These are phyloP conservation scores for Ophiocytium majus DNA, from an alignment of 352 stramenopile genomes.

Conservation along the genomic window DNA sequence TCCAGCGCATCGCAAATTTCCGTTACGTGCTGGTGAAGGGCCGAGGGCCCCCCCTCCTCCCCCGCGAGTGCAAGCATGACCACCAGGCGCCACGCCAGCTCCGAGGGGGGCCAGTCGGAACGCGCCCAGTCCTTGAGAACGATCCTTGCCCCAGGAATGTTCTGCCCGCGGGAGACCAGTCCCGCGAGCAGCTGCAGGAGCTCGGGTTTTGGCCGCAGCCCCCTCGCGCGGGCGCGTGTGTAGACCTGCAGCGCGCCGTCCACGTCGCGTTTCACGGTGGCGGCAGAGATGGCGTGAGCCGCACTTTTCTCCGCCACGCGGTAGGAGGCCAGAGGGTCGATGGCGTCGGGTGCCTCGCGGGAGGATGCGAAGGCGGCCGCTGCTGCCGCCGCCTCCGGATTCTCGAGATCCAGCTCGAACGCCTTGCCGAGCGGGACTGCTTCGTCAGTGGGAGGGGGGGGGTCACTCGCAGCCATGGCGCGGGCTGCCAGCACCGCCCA, in stretches of 20 bases:
- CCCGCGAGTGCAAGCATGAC: background rate
- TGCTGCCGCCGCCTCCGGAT: no score
- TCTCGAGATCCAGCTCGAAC: no score
- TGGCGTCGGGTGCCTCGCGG: no score
- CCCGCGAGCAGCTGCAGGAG: background rate
- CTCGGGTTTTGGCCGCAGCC: background rate
- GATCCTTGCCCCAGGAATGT: background rate
- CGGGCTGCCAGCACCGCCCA: no score
- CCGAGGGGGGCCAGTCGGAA: background rate
- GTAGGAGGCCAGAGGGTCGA: no score
- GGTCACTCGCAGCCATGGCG: no score
- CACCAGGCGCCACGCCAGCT: background rate
- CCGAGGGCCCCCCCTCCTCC: background rate
- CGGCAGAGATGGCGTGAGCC: background rate
- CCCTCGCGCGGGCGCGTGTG: background rate
- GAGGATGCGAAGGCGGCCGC: no score
- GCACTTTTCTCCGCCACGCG: no score
- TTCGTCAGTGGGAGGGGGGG: no score
- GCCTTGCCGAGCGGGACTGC: no score
- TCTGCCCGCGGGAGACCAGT: background rate
- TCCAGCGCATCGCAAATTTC: background rate
- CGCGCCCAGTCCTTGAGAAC: background rate
- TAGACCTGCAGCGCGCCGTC: background rate
- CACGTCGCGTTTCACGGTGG: no score
- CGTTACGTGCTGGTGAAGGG: no score